Base-by-base conservation (phyloP, 768 basidiomycete species). In the Tricholoma sp. region DNA sequence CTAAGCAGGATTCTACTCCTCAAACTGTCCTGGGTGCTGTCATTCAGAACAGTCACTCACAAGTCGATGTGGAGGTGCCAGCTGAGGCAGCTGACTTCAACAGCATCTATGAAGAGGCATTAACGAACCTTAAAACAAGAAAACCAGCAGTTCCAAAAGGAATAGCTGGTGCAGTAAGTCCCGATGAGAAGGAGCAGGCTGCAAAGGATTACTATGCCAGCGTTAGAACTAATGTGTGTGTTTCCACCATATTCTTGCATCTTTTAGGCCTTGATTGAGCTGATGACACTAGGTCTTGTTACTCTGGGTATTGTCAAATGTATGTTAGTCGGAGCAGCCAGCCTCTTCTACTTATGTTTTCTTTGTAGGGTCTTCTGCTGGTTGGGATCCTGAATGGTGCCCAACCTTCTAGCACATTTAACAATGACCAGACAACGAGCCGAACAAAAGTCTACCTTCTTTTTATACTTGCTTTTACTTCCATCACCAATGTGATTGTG, bases 141-240 rank as follows among this genome's bases (percentile, higher is more conserved):
- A 82, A 81, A 62, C 61, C 72, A 64, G 61, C 66, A 58, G 60
- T 69, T 61, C 54, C 66, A n/a, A 73, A 71, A 56, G 55, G 57
- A 10, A 54, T 60, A 41, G 69, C 50, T 53, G 52, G 63, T 4
- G 66, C 62, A 34, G 69, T 71, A 57, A 80, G 69, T 24, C 70
- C 75, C 15, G 79, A 81, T 11, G 89, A 91, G 68, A 83, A 78
- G 65, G 89, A 92, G 61, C 80, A 85, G 59, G 80, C 79, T 1
- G 89, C 89, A 9, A 87, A 85, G 65, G 90, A 92, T 62, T 94
- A 94, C 72, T 95, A 94, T 68, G 90, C 91, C 0, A 86, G 85
- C 63, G 89, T 94, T 53, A 75, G 92, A 60, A 93, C 91, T 6
- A 93, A 94, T 72, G 88, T 78, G 54, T 52, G 66, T 41, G 42